A percentile compares a stretch with the other conserved stretches of the same genome.
Conservation (phyloP, 495 filamentous ascomycete species). For the Hypoxylon perforatum region DNA sequence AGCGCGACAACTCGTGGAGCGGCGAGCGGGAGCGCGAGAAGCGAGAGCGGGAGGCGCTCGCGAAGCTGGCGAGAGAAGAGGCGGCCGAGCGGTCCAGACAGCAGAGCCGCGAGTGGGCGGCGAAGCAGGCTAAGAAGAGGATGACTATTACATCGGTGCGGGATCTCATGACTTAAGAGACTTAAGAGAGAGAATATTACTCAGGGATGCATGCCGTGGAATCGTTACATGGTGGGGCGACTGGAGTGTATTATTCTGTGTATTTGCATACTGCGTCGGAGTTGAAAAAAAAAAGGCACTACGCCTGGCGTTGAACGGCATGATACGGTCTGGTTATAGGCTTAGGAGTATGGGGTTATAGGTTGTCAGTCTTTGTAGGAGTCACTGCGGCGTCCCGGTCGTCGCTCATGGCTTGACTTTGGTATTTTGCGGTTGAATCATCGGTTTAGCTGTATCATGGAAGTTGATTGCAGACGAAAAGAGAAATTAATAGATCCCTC, state of each 20-base stretch:
- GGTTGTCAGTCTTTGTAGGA: constrained; percentile 7
- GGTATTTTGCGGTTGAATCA: constrained; percentile 24
- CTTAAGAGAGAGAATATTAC: no score
- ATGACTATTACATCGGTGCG: constrained; percentile 32
- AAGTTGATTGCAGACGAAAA: constrained; percentile 1
- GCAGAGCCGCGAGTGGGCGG: constrained; percentile 75
- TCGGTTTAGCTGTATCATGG: constrained; percentile 21
- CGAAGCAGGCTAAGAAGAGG: constrained; percentile 63
- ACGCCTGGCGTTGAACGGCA: constrained; percentile 35
- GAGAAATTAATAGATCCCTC: constrained; percentile 15
- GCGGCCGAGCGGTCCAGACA: constrained; percentile 74
- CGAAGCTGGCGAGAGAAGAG: constrained; percentile 67
- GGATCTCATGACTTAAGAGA: constrained; percentile 21
- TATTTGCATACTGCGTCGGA: constrained; percentile 32
- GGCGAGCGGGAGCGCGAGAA: constrained; percentile 63
- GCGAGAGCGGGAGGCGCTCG: constrained; percentile 66
- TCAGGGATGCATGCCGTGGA: not conserved
- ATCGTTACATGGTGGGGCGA: not conserved
- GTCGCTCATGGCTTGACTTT: constrained; percentile 15
- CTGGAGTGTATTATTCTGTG: constrained; percentile 27
- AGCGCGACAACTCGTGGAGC: constrained; percentile 62
- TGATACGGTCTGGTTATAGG: constrained; percentile 6
- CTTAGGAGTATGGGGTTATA: not conserved
- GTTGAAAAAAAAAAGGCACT: constrained; percentile 22
- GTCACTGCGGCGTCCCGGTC: constrained; percentile 13